A percentile compares a stretch with the other conserved stretches of the same genome.
Evolutionary conservation across 2,329 filamentous ascomycete species (phyloP).

Genomic region (Domatiomyces catenatus): DNA sequence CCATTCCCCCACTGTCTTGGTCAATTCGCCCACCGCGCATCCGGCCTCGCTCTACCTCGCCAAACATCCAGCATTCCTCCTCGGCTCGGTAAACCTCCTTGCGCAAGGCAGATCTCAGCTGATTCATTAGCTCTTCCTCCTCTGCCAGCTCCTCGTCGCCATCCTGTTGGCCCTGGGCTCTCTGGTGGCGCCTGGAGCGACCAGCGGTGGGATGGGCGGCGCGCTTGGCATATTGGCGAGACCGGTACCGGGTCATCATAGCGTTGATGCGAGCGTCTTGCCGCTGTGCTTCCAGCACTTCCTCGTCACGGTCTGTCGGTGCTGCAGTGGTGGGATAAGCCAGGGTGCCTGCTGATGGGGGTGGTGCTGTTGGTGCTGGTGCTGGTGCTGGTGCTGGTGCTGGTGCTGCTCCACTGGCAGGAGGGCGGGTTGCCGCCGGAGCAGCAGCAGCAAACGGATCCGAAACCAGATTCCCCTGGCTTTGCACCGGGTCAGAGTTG

Average conservation of each 20-base stretch:
- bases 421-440: not conserved
- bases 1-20: constrained; percentile 2
- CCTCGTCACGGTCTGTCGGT: not conserved
- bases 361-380: not conserved
- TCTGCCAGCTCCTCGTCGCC: constrained; percentile 16
- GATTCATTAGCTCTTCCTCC: constrained; percentile 49
- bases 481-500: not conserved
- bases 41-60: constrained; percentile 2
- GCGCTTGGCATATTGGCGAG: not conserved
- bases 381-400: not conserved
- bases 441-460: not conserved
- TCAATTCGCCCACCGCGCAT: constrained; percentile 3
- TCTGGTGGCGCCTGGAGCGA: too few relatives aligned
- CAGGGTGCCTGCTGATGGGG: not conserved
- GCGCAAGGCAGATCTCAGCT: constrained; percentile 53
- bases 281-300: not conserved
- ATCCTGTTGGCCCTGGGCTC: not conserved
- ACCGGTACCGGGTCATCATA: not conserved
- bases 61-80: constrained; percentile 87
- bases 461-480: not conserved
- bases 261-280: not conserved
- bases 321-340: not conserved
- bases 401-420: not conserved
- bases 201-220: not conserved
- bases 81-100: constrained; percentile 58